Base-by-base conservation (phyloP, 257 asterid genomes). In the Solanum medicagineum region DNA sequence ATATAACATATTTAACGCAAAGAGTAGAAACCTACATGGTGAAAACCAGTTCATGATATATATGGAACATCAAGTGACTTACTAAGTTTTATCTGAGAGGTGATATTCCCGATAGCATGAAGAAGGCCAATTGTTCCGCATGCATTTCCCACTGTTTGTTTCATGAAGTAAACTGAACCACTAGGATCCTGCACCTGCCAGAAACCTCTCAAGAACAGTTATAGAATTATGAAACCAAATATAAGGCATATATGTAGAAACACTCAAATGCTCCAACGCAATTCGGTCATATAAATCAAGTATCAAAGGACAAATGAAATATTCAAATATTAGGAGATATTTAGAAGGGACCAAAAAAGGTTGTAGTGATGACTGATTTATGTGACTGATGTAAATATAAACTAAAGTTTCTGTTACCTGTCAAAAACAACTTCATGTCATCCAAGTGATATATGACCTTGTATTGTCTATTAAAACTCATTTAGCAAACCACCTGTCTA, bases 91-190 rank as follows among this genome's bases (percentile, higher is more conserved):
- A 96, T 94, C 93, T 89, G 90, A 73, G 99, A 92, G 89, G 96
- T 92, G 87, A 96, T 90, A 88, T 96, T 95, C 57, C 97, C 99
- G 36, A 96, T 92, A 87, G 98, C 97, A 86, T 96, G 99, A 86
- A 96, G 99, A 90, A 96, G 97, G 56, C 98, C 98, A 89, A 96
- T 89, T 57, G 99, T 96, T 84, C 98, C 98, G 85, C 99, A 96
- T 70, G 99, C 98, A 93, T 96, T 96, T 91, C 97, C 99, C 53
- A 96, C 99, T 68, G 97, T 96, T 92, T 95, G 99, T 87, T 93
- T 95, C 98, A 94, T 91, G 86, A 94, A 96, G 93, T 94, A 96
- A 86, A 93, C 97, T 83, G 92, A 95, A 85, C 80, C 66, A 22
- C 84, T 86, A 54, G 90, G 93, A 70, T 87, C 95, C 98, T 96